These are phyloP conservation scores for Cyclocybe cylindracea DNA, from an alignment of 768 basidiomycete genomes.

Conservation along the genomic window DNA sequence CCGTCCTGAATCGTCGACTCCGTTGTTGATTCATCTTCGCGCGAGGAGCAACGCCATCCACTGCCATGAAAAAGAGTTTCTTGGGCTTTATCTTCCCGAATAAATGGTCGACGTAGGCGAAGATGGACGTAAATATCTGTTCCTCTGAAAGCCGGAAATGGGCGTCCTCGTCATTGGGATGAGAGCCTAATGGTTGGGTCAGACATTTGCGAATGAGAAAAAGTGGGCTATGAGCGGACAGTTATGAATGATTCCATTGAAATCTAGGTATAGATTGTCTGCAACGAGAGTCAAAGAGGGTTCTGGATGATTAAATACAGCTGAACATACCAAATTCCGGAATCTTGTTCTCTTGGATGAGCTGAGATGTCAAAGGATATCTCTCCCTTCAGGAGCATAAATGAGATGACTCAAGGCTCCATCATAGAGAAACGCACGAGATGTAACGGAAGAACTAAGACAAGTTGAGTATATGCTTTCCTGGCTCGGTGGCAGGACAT, in stretches of 20 bases:
- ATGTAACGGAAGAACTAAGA: constrained; percentile 94
- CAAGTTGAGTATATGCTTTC: not conserved
- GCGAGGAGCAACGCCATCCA: constrained; percentile 95
- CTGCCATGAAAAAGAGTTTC: constrained; percentile 98
- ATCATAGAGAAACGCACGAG: constrained; percentile 59
- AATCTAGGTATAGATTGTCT: constrained; percentile 94
- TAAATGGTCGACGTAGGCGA: constrained; percentile 94
- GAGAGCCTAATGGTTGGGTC: constrained; percentile 57
- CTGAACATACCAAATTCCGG: constrained; percentile 84
- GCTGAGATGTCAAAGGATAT: constrained; percentile 96
- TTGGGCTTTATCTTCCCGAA: constrained; percentile 98
- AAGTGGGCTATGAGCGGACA: constrained; percentile 40
- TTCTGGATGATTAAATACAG: not conserved
- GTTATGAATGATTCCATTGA: constrained; percentile 91
- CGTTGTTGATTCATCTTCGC: constrained; percentile 99
- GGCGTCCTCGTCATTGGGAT: constrained; percentile 95
- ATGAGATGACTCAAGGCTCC: not conserved
- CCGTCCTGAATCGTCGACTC: constrained; percentile 89
- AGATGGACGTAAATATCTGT: constrained; percentile 96
- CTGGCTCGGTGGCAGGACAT: constrained; percentile 1
- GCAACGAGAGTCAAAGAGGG: constrained; percentile 8
- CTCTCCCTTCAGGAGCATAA: constrained; percentile 65
- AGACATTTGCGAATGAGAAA: not conserved
- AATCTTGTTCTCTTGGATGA: constrained; percentile 98
- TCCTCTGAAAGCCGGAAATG: constrained; percentile 96